Base-by-base conservation (phyloP, 805 yeast species). In the Phaffomyces opuntiae region DNA sequence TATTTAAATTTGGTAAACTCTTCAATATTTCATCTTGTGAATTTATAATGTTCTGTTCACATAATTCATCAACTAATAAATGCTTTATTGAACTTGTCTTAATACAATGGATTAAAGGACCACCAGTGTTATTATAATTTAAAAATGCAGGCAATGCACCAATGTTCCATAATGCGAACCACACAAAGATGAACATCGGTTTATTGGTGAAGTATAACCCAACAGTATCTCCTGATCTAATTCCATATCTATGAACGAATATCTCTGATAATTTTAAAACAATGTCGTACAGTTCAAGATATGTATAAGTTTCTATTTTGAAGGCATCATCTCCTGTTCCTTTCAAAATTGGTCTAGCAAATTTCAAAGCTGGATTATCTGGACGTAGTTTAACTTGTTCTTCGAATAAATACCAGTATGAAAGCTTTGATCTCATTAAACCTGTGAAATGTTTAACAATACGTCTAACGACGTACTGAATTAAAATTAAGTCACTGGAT, bases 121-220 rank as follows among this genome's bases (percentile, higher is more conserved):
- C 72, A 25, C 87, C 89, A 43, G 74, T 70, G 41, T 83, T 72
- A 62, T 89, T 90, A 67, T 81, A 87, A 66, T 90, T 90, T 56
- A 91, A 67, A 55, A 91, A 84, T 0, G 96, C 89, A 0, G 96
- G 96, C 9, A 74, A 64, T 1, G 96, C 96, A 38, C 97, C 97
- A 44, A 90, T 72, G 56, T 87, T 86, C 96, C 96, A 90, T 40
- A 85, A 65, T 0, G 96, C 85, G 45, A 86, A 72, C 95, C 96
- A 87, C 36, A 85, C 60, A 44, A 89, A 73, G 14, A 90, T 65
- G 56, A 86, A 87, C 50, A 88, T 68, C 2, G 96, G 96, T 60
- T 84, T 87, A 64, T 90, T 90, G 57, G 86, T 83, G 59, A 79
- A 83, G 56, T 82, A 83, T 38, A 91, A 56, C 0, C 86, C 95